Conservation (phyloP, 2,329 filamentous ascomycete genomes). For the Trichophyton schoenleinii region DNA sequence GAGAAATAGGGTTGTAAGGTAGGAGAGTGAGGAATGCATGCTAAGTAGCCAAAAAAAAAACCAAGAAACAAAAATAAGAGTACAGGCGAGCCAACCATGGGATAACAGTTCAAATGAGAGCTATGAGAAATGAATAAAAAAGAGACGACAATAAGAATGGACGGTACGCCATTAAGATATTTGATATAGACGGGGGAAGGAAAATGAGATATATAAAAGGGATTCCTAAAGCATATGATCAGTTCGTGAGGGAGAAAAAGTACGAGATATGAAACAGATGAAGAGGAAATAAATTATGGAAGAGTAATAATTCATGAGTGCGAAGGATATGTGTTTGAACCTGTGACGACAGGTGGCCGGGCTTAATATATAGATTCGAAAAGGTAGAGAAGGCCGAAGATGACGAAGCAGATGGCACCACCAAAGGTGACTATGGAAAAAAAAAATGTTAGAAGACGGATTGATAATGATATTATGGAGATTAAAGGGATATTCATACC, state of each 20-base stretch:
- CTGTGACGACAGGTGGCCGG: not conserved
- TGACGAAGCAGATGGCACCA: conserved; percentile 75
- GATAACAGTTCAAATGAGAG: not conserved
- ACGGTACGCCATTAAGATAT: conserved; percentile 2
- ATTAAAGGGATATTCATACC: conserved; percentile 50
- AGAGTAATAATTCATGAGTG: not conserved
- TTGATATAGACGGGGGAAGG: not conserved
- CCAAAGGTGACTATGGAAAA: conserved; percentile 67
- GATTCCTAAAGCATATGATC: not conserved
- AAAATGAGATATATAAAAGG: not conserved
- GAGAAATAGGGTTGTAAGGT: not conserved
- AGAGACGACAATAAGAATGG: not conserved
- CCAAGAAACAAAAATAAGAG: not conserved
- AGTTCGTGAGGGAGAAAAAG: not conserved
- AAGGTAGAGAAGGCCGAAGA: conserved; percentile 86
- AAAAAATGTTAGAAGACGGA: conserved; percentile 11
- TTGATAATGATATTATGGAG: not conserved
- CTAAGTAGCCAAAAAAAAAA: not conserved
- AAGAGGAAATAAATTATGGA: not conserved
- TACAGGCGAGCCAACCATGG: not conserved
- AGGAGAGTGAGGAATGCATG: not conserved
- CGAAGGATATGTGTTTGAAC: not conserved
- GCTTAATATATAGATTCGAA: conserved; percentile 57
- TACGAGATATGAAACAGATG: not conserved
- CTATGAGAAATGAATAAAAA: not conserved